Percentiles rank a stretch among this genome's conserved stretches.
Evolutionary conservation across 805 yeast species (phyloP).

Genomic region (Debaryomyces castellii): DNA sequence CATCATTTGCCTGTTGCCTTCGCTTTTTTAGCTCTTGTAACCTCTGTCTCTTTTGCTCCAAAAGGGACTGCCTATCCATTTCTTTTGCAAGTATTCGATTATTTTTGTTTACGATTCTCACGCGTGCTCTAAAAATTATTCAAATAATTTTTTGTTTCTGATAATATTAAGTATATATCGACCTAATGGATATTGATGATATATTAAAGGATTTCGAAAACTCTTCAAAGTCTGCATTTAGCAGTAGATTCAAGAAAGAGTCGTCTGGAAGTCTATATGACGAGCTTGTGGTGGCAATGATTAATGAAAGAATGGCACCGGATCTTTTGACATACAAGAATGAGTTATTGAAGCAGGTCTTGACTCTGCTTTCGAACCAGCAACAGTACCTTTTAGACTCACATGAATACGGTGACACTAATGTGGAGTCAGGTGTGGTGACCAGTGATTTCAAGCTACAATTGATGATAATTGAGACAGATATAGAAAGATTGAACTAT

Average conservation of each 20-base stretch:
- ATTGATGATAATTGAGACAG: conserved; percentile 84
- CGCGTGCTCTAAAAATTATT: neutral
- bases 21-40: conserved; percentile 23
- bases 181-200: conserved; percentile 58
- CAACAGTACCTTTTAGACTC: conserved; percentile 76
- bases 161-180: neutral
- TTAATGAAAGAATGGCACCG: conserved; percentile 82
- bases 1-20: conserved; percentile 15
- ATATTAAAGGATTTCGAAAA: conserved; percentile 64
- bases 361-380: conserved; percentile 62
- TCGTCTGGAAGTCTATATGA: conserved; percentile 33
- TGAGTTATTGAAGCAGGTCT: conserved; percentile 54
- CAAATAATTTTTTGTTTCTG: neutral
- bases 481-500: conserved; percentile 82
- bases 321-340: conserved; percentile 78
- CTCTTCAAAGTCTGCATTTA: conserved; percentile 11
- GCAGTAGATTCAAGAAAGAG: conserved; percentile 11
- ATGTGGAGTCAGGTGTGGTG: conserved; percentile 35
- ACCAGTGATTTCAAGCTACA: conserved; percentile 66
- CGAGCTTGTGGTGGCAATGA: conserved; percentile 64
- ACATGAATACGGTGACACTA: conserved; percentile 66
- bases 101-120: neutral
- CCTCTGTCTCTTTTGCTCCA: conserved; percentile 42
- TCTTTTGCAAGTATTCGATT: neutral
- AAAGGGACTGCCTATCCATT: conserved; percentile 37